phyloP scores from a whole-genome alignment of 208 protist genomes.

The Leishmania braziliensis region DNA sequence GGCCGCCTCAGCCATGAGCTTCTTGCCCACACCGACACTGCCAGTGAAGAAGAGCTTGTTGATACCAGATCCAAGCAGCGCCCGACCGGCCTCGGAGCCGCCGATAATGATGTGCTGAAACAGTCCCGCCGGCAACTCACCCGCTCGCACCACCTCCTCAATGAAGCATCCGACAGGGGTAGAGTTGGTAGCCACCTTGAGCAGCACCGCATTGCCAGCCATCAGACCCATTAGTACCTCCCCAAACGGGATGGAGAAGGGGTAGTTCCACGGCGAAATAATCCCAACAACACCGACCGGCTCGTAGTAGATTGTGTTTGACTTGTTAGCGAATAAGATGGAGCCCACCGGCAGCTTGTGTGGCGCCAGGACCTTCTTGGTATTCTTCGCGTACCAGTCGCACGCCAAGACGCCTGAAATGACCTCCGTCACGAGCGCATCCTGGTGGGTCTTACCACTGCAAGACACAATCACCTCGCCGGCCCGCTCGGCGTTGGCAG shows the following conservation, averaged over 20 bases:
- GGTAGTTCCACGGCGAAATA: conserved; percentile 91
- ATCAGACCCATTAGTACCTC: conserved; percentile 85
- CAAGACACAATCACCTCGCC: conserved; percentile 52
- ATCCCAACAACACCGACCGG: conserved; percentile 86
- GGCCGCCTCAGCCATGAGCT: conserved; percentile 72
- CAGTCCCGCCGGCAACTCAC: conserved; percentile 58
- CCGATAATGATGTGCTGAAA: conserved; percentile 63
- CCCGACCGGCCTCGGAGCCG: conserved; percentile 45
- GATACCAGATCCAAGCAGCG: conserved; percentile 48
- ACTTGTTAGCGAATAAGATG: conserved; percentile 78
- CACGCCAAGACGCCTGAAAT: conserved; percentile 61
- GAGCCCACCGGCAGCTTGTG: conserved; percentile 52
- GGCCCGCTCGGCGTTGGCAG: conserved; percentile 58
- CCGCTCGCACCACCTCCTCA: conserved; percentile 56
- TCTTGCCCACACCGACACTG: conserved; percentile 78
- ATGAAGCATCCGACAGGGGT: conserved; percentile 68
- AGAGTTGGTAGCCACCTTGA: conserved; percentile 76
- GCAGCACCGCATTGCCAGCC: conserved; percentile 78
- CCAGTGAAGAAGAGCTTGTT: conserved; percentile 90
- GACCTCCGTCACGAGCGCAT: conserved; percentile 78
- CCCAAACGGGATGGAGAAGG: conserved; percentile 83
- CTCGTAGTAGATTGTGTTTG: conserved; percentile 73
- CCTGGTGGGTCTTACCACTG: conserved; percentile 73
- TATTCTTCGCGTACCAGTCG: conserved; percentile 82
- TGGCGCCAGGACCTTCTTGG: conserved; percentile 45